Evolutionary conservation across 2,329 filamentous ascomycete species (phyloP), one percentile per base, ranked within the genome.

Genomic region (Colletotrichum sp.): DNA sequence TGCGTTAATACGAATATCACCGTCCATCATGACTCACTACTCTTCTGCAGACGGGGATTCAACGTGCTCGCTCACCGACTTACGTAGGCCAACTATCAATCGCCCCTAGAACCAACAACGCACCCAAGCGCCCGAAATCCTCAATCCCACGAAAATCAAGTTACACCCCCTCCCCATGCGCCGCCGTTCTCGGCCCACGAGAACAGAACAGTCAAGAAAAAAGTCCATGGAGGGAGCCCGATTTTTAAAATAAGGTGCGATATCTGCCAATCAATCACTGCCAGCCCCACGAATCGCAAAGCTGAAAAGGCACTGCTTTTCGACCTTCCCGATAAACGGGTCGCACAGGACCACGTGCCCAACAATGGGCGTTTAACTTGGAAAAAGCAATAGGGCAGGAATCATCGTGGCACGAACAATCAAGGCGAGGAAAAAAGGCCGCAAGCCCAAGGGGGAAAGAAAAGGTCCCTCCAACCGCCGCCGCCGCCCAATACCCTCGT

Each of bases 401-500:
- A 30, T 32, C 70, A 32, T 76, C 65, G 74, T 76, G 70, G 64
- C 74, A 74, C 70, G 36, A 76, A 73, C 34, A 28, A 34, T 52
- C 32, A 61, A 55, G 24, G 43, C 64, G 32, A 69, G 18, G 13
- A 59, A 57, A 65, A 68, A 61, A 61, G 28, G 8, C 55, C 52
- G 28, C 18, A 64, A 24, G 18, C 8, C 34, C n/a, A 64, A 59
- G 26, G 24, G 10, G 15, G 16, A 59, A 28, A 59, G 3, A 59
- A 59, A 59, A 36, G n/a, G 16, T 32, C 57, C 36, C 48, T n/a
- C 69, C 43, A 21, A 21, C 48, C 43, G 34, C 64, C 73, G 70
- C 73, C 70, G 36, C 57, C 18, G 48, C 12, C 13, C 36, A 28
- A 52, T 61, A 16, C 26, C 36, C 71, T 63, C 48, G 59, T 48